Conservation (phyloP, 1,284 basidiomycete species). For the Ceratobasidium sp. region DNA sequence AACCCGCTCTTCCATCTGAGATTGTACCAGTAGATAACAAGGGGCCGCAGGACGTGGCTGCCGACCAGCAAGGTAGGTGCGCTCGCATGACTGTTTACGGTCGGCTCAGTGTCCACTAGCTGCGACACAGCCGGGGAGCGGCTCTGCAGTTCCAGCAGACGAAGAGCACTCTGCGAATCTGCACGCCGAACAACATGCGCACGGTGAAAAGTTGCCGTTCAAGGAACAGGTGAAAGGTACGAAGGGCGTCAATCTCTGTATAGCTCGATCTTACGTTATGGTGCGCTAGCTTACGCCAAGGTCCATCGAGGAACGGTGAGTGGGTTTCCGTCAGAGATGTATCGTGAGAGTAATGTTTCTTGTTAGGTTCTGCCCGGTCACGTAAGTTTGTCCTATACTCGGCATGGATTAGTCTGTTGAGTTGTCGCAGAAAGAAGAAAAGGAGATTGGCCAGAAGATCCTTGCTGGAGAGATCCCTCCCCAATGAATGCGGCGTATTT, state of each 20-base stretch:
- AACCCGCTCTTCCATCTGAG: conserved; percentile 41
- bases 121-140: conserved; percentile 39
- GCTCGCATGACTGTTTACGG: too few relatives aligned
- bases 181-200: conserved; percentile 26
- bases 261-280: not conserved
- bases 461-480: conserved; percentile 27
- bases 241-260: too few relatives aligned
- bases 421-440: conserved; percentile 42
- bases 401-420: not conserved
- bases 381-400: conserved; percentile 17
- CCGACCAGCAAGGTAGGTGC: conserved; percentile 38
- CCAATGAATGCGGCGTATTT: not conserved
- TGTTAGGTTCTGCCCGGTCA: conserved; percentile 34
- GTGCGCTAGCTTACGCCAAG: conserved; percentile 29
- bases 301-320: conserved; percentile 41
- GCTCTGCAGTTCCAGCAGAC: conserved; percentile 28
- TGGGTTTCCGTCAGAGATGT: not conserved
- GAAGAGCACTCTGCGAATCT: conserved; percentile 30
- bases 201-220: conserved; percentile 35
- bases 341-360: not conserved
- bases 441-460: conserved; percentile 38
- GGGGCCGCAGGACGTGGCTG: conserved; percentile 16
- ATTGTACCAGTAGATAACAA: conserved; percentile 12
- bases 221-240: conserved; percentile 44
- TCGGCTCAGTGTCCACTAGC: not conserved